Evolutionary conservation across 1,284 basidiomycete species (phyloP), one percentile per base, ranked within the genome.

Genomic region (Schizopora paradoxa): DNA sequence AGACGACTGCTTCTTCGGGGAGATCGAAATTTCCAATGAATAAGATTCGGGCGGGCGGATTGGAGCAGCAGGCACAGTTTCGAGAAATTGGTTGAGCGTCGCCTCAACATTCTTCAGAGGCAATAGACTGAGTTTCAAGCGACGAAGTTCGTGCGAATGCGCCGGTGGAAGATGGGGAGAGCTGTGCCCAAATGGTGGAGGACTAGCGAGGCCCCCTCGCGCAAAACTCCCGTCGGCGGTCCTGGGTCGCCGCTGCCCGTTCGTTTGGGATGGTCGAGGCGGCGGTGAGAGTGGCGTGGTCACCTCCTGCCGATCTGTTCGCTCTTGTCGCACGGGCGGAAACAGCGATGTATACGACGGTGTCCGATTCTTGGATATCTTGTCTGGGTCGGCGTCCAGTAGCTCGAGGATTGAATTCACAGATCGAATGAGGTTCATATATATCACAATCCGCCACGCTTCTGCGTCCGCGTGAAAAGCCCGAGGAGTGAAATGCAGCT

Each of bases 381-480:
- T 16, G 33, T 10, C 23, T 19, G 33, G 14, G n/a, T 18, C 18
- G 13, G 45, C 23, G 18, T 59, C 54, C 13, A 79, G 60, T 43
- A 73, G 55, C 41, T 73, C 69, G 22, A 81, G 64, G 38, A 81
- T 67, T 57, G 74, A 73, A 56, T 76, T 78, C 51, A 79, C 70
- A 31, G 75, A 76, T 45, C 75, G 73, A 41, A 78, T 70, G 47
- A 82, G 73, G 58, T 82, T 82, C 54, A 81, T 70, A 54, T 79
- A 74, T 43, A 82, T 77, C 51, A 82, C 71, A 3, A 77, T 72
- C 21, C 76, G 70, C 78, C 79, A 82, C 35, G 73, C 65, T 42
- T 71, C 72, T 14, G 72, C 69, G 57, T 82, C 77, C 1, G 70
- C 67, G 40, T 69, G 61, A 56, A 83, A 80, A 1, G 77, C 68